phyloP scores from a whole-genome alignment of 1,284 basidiomycete species.

The Meripilus lineatus region DNA sequence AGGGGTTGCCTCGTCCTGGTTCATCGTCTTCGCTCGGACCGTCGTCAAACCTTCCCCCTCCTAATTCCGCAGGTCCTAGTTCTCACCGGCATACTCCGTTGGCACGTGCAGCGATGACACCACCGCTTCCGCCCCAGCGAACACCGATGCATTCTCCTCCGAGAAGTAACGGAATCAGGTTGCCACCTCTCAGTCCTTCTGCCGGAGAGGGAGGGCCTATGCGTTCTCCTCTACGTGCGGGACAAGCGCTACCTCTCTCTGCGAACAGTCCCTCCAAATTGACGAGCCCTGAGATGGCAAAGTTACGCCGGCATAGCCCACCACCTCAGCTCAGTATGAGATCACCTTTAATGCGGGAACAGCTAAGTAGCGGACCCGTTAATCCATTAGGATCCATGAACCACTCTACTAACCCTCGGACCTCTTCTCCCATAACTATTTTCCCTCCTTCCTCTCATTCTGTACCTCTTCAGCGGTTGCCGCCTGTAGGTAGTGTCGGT shows the following conservation, averaged over 20 bases:
- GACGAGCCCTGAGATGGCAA: conserved; percentile 6
- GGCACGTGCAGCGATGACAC: neutral
- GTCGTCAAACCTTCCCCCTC: conserved; percentile 6
- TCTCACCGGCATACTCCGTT: conserved; percentile 5
- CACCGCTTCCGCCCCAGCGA: conserved; percentile 5
- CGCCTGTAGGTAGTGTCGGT: neutral
- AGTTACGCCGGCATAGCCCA: conserved; percentile 9
- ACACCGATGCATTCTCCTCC: conserved; percentile 12
- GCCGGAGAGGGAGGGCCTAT: neutral
- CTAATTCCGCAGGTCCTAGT: no score
- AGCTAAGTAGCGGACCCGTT: neutral
- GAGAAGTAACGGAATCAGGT: conserved; percentile 10
- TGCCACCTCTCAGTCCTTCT: conserved; percentile 15
- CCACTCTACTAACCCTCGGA: conserved; percentile 3
- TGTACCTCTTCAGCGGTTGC: conserved; percentile 4
- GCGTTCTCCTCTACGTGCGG: conserved; percentile 11
- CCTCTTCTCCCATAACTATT: conserved; percentile 12
- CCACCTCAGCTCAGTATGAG: conserved; percentile 11
- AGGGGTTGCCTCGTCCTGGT: conserved; percentile 16
- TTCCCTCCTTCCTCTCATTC: conserved; percentile 11
- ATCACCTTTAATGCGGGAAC: conserved; percentile 11
- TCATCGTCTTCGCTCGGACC: conserved; percentile 14
- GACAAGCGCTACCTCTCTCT: conserved; percentile 9
- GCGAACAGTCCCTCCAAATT: conserved; percentile 2
- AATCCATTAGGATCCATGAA: neutral